A percentile compares a stretch with the other conserved stretches of the same genome.
Evolutionary conservation across 2,329 filamentous ascomycete genomes (phyloP).

Genomic region (Aaosphaeria pasadenensis): DNA sequence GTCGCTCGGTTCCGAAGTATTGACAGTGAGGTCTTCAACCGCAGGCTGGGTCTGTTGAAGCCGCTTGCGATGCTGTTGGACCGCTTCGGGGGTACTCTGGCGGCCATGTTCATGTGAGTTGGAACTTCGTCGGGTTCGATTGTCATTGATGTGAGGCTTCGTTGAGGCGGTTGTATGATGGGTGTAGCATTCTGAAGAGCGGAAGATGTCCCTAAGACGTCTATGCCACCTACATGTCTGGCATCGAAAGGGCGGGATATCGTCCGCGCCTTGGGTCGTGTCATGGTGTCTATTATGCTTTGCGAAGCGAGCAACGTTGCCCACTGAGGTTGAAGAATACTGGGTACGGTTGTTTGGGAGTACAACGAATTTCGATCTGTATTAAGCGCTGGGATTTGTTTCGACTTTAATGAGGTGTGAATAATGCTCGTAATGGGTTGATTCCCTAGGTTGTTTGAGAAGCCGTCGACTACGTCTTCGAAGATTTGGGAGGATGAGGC

Average conservation of each 20-base stretch:
- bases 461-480: too few relatives aligned
- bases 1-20: conserved; percentile 15
- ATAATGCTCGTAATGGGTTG: too few relatives aligned
- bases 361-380: too few relatives aligned
- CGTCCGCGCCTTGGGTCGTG: conserved; percentile 16
- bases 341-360: too few relatives aligned
- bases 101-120: conserved; percentile 19
- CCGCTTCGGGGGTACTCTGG: conserved; percentile 12
- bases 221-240: conserved; percentile 28
- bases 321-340: too few relatives aligned
- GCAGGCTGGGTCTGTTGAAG: conserved; percentile 22
- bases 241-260: conserved; percentile 34
- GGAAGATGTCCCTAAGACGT: too few relatives aligned
- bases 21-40: conserved; percentile 24
- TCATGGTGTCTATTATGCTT: conserved; percentile 1
- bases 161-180: conserved; percentile 3
- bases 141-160: conserved; percentile 9
- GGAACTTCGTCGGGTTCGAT: conserved; percentile 24
- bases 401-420: too few relatives aligned
- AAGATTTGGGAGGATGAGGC: too few relatives aligned
- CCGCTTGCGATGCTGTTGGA: conserved; percentile 23
- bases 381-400: too few relatives aligned
- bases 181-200: too few relatives aligned
- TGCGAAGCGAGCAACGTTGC: too few relatives aligned
- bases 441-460: too few relatives aligned